Conservation (phyloP, 768 basidiomycete genomes). For the Termitomyces sp. region DNA sequence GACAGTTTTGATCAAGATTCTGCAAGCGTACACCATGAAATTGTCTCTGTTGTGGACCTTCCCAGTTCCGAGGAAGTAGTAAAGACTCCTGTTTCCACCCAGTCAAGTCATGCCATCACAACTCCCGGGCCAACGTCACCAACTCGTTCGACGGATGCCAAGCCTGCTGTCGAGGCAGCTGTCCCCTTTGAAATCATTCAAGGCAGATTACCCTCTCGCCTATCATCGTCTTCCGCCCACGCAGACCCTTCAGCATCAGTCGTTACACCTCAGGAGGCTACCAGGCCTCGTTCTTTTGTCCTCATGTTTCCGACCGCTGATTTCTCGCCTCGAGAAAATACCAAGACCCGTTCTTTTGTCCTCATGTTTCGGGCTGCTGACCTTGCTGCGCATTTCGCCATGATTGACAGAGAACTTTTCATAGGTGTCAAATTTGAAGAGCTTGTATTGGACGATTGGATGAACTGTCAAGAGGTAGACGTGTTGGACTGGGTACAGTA, state of each 20-base stretch:
- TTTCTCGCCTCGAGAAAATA: constrained; percentile 23
- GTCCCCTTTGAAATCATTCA: constrained; percentile 64
- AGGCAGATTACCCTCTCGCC: constrained; percentile 42
- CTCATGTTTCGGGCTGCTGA: constrained; percentile 53
- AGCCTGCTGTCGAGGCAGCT: constrained; percentile 52
- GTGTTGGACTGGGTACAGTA: constrained; percentile 83
- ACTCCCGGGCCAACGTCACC: constrained; percentile 25
- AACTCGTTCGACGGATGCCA: constrained; percentile 32
- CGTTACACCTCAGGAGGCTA: constrained; percentile 22
- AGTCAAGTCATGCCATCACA: constrained; percentile 21
- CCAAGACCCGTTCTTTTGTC: constrained; percentile 68
- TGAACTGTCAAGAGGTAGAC: constrained; percentile 54
- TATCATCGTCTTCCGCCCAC: constrained; percentile 15
- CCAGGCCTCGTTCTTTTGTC: constrained; percentile 68
- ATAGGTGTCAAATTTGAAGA: constrained; percentile 85
- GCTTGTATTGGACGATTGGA: constrained; percentile 71
- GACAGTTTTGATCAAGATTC: constrained; percentile 10
- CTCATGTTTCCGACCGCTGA: constrained; percentile 51
- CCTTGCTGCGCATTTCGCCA: constrained; percentile 74
- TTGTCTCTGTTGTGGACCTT: not conserved
- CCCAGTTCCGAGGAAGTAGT: constrained; percentile 3
- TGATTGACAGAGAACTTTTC: constrained; percentile 87
- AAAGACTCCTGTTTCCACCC: constrained; percentile 30
- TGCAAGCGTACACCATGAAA: constrained; percentile 2
- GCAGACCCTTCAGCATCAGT: constrained; percentile 28